Conservation (phyloP, 2,329 filamentous ascomycete species). For the Uncinocarpus reesii region DNA sequence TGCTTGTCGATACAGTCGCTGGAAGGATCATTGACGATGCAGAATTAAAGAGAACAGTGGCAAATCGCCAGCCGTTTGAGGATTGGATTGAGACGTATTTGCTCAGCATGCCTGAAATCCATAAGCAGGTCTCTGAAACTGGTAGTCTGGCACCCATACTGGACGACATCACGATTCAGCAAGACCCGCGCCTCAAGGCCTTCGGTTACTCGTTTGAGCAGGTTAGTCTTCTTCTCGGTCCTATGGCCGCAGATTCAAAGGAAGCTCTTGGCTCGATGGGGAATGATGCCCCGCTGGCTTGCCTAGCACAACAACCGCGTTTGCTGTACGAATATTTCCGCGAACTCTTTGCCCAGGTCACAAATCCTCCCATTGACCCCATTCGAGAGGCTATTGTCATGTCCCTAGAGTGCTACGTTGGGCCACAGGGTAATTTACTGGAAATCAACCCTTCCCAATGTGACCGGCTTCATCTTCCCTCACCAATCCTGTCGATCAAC, state of each 20-base stretch:
- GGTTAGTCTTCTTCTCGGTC: constrained; percentile 78
- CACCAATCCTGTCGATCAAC: constrained; percentile 76
- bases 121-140: constrained; percentile 46
- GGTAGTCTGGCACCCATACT: constrained; percentile 57
- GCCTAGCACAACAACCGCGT: constrained; percentile 78
- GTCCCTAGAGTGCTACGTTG: constrained; percentile 93
- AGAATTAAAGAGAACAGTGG: constrained; percentile 80
- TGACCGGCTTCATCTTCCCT: constrained; percentile 71
- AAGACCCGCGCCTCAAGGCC: constrained; percentile 71
- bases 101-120: constrained; percentile 66
- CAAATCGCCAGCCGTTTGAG: constrained; percentile 78
- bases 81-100: constrained; percentile 80
- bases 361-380: constrained; percentile 93
- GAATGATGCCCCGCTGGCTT: constrained; percentile 87
- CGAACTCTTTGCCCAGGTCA: constrained; percentile 94
- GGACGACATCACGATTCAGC: constrained; percentile 62
- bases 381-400: constrained; percentile 97
- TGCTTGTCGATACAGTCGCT: constrained; percentile 81
- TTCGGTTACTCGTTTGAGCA: constrained; percentile 96
- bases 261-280: constrained; percentile 96
- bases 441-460: constrained; percentile 91
- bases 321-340: constrained; percentile 94
- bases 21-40: constrained; percentile 90
- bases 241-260: constrained; percentile 96
- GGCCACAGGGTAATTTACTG: constrained; percentile 85